These are phyloP conservation scores for Marasmius fiardii DNA, from an alignment of 1,284 basidiomycete genomes.

Conservation along the genomic window DNA sequence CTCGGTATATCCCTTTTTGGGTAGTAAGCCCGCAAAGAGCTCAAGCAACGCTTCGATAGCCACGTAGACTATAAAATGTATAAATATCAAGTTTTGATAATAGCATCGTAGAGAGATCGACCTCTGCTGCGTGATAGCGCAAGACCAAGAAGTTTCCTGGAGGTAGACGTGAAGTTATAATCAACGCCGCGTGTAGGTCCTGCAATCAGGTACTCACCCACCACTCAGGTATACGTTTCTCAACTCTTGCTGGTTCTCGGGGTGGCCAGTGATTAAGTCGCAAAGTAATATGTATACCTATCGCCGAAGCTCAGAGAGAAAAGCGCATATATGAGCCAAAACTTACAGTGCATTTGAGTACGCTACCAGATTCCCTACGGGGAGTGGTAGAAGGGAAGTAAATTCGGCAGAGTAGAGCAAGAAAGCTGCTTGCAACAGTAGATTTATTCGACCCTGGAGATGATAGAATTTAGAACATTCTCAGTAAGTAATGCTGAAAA, in stretches of 20 bases:
- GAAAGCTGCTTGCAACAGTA: conserved; percentile 17
- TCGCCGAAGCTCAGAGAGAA: conserved; percentile 5
- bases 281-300: conserved; percentile 33
- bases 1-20: conserved; percentile 36
- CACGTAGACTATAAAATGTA: conserved; percentile 42
- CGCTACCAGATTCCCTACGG: conserved; percentile 1
- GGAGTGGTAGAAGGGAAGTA: conserved; percentile 14
- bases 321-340: background rate
- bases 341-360: conserved; percentile 17
- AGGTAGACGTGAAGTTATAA: conserved; percentile 1
- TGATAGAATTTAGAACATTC: background rate
- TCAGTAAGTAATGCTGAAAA: background rate
- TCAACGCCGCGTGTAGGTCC: too few relatives aligned
- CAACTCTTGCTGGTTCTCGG: conserved; percentile 27
- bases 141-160: conserved; percentile 29
- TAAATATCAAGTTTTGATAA: background rate
- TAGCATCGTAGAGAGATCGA: conserved; percentile 2
- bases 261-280: conserved; percentile 25
- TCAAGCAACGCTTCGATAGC: conserved; percentile 53
- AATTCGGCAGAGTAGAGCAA: conserved; percentile 16
- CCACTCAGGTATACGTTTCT: conserved; percentile 30
- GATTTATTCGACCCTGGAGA: conserved; percentile 14
- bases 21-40: conserved; percentile 53
- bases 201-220: conserved; percentile 25
- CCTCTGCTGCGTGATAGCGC: conserved; percentile 30